phyloP scores from a whole-genome alignment of 805 yeast genomes.

The Sugiyamaella valdiviana region DNA sequence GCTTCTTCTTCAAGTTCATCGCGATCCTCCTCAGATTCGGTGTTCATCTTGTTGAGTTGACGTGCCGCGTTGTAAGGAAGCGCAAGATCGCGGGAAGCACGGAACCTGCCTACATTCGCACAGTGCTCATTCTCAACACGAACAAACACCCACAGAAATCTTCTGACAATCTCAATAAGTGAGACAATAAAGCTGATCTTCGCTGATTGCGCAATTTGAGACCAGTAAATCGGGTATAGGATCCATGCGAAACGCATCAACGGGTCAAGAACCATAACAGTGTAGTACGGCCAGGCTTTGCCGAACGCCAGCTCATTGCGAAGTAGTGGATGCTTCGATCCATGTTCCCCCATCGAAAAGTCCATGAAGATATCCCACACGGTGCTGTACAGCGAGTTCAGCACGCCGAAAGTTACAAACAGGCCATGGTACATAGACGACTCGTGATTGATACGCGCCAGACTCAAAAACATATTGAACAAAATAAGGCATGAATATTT shows the following conservation, averaged over 20 bases:
- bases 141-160: constrained; percentile 85
- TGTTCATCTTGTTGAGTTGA: not conserved
- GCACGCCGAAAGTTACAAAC: constrained; percentile 65
- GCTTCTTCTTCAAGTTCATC: constrained; percentile 4
- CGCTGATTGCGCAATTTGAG: constrained; percentile 81
- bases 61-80: constrained; percentile 54
- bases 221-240: constrained; percentile 72
- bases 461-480: constrained; percentile 67
- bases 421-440: constrained; percentile 41
- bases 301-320: constrained; percentile 67
- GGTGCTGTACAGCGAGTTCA: constrained; percentile 64
- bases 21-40: not conserved
- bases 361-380: constrained; percentile 94
- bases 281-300: constrained; percentile 57
- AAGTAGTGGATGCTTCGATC: constrained; percentile 49
- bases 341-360: constrained; percentile 79
- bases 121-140: constrained; percentile 96
- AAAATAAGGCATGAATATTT: constrained; percentile 65
- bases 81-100: constrained; percentile 84
- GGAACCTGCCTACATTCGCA: constrained; percentile 74
- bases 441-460: constrained; percentile 60
- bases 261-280: constrained; percentile 68
- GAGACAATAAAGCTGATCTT: constrained; percentile 79
- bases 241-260: constrained; percentile 86
- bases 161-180: constrained; percentile 69